Base-by-base conservation (phyloP, 176 grass and related monocot species). In the Neostapfia colusana region DNA sequence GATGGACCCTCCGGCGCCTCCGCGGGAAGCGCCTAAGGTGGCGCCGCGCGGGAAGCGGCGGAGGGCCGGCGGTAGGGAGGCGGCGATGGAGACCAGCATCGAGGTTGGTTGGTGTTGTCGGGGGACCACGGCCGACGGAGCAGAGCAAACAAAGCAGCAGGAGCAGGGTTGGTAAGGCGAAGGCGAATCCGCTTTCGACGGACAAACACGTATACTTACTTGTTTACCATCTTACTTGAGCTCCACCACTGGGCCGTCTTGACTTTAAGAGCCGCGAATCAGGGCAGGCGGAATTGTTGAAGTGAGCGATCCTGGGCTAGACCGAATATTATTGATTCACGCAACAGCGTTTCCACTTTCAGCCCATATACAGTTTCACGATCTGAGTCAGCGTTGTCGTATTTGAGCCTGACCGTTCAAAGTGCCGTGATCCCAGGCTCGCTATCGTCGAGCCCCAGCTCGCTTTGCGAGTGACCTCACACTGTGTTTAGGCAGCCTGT, bases 81-180 rank as follows among this genome's bases (percentile, higher is more conserved):
- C 31, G 31, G 31, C 31, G 31, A 53, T 28, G 81, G 75, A 46
- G 69, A 69, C n/a, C 44, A 84, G 75, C 86, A 84, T 88, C 63
- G 61, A 25, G 31, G 31, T 31, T 31, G 31, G 34, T 16, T 11
- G 57, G 65, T 27, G 31, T 23, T 17, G 63, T 62, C 28, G 38
- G 67, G 34, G 15, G 59, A 2, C 1, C 28, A 24, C 31, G 3
- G 31, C 2, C 2, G 31, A 54, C 9, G 31, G 34, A 64, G 78
- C 49, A 24, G 28, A 81, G 74, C 31, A 70, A 51, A 49, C 53
- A 5, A 57, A 10, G 23, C 54, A 74, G n/a, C n/a, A 15, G 31
- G 2, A 31, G 31, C 58, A 59, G 71, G 80, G 68, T 74, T 61
- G 73, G 67, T 67, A 10, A 44, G 40, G 28, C 9, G 55, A 58